These are phyloP conservation scores for Chaetoceros tenuissimus DNA, from an alignment of 108 stramenopile genomes.

Conservation along the genomic window DNA sequence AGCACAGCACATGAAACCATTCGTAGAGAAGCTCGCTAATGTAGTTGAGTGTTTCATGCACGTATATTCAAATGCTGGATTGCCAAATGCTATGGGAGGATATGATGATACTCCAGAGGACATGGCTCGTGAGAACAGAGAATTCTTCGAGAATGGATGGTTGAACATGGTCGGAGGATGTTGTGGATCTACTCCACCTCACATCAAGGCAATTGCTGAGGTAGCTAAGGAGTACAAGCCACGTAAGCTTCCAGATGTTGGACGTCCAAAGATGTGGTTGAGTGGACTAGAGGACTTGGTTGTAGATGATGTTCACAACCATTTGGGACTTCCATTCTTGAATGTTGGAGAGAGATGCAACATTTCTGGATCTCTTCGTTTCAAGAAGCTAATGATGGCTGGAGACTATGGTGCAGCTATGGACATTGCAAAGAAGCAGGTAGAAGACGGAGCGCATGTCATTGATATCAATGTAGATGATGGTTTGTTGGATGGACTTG, in stretches of 20 bases:
- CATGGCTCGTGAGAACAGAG: constrained; percentile 88
- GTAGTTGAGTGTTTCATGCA: constrained; percentile 94
- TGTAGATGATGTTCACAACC: constrained; percentile 89
- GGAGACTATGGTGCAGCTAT: constrained; percentile 93
- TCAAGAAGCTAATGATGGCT: constrained; percentile 96
- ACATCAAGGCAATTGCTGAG: constrained; percentile 88
- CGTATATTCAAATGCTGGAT: constrained; percentile 97
- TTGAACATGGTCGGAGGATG: constrained; percentile 99
- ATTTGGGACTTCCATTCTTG: constrained; percentile 88
- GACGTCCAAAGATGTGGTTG: constrained; percentile 93
- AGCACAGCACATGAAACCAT: constrained; percentile 93
- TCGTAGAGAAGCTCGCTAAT: constrained; percentile 86
- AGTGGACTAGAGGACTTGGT: constrained; percentile 92
- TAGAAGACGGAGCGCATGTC: constrained; percentile 97
- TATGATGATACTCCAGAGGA: constrained; percentile 95
- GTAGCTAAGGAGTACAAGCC: constrained; percentile 52
- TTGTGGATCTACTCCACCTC: constrained; percentile 95
- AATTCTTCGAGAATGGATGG: constrained; percentile 91
- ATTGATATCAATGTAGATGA: constrained; percentile 99
- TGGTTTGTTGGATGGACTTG: constrained; percentile 94
- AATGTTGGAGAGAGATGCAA: constrained; percentile 98
- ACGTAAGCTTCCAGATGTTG: constrained; percentile 72
- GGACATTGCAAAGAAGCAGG: constrained; percentile 98
- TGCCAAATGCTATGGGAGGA: constrained; percentile 98
- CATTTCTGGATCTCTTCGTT: constrained; percentile 89